These are phyloP conservation scores for Dipodascus geniculatus DNA, from an alignment of 805 yeast genomes.

Conservation along the genomic window DNA sequence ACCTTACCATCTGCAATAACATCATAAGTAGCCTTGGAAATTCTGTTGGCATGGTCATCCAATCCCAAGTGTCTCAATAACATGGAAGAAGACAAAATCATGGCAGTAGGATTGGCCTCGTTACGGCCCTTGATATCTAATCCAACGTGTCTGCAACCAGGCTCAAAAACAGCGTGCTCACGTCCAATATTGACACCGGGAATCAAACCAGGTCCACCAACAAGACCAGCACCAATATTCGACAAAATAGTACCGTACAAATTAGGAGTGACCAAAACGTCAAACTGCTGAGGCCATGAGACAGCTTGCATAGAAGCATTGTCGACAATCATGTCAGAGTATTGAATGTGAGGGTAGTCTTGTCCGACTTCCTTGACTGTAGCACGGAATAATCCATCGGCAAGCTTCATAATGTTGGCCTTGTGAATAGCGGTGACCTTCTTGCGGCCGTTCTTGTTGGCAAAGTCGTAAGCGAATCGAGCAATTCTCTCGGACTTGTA, in stretches of 20 bases:
- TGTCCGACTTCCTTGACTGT: constrained; percentile 81
- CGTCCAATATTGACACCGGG: constrained; percentile 98
- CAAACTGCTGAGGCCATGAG: constrained; percentile 95
- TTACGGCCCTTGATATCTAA: constrained; percentile 89
- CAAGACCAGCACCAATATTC: constrained; percentile 93
- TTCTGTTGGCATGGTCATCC: constrained; percentile 71
- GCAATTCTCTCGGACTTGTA: constrained; percentile 95
- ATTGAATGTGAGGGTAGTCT: constrained; percentile 70
- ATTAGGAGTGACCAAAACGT: constrained; percentile 95
- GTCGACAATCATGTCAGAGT: constrained; percentile 92
- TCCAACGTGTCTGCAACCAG: constrained; percentile 99
- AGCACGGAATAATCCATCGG: constrained; percentile 95
- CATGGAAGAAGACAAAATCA: constrained; percentile 84
- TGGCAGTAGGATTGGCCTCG: constrained; percentile 96
- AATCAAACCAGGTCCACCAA: constrained; percentile 97
- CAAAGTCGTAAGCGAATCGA: constrained; percentile 93
- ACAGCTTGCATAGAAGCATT: constrained; percentile 99
- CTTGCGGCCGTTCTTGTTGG: constrained; percentile 82
- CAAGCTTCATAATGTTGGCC: constrained; percentile 97
- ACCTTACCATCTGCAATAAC: constrained; percentile 81
- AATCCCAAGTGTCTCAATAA: constrained; percentile 92
- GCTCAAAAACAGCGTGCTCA: constrained; percentile 96
- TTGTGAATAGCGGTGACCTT: constrained; percentile 95
- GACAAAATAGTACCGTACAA: constrained; percentile 95
- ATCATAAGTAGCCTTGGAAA: constrained; percentile 77